Percentiles rank a stretch among this genome's conserved stretches.
Conservation (phyloP, 331 rosid genomes). For the Pyrus hybrid region DNA sequence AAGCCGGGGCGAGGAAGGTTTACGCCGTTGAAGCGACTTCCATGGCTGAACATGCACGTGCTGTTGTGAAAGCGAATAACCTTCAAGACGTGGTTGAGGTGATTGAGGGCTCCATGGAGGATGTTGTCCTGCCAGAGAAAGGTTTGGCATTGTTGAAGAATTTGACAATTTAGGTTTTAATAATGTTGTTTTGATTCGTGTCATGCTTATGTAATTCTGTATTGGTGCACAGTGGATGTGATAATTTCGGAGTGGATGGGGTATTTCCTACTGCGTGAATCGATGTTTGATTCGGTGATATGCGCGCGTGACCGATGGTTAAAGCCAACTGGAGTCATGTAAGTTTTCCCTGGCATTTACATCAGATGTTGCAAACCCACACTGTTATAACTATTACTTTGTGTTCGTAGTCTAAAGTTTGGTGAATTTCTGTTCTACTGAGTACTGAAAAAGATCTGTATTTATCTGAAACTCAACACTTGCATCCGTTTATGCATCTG, state of each 20-base stretch:
- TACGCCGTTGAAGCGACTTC: constrained; percentile 97
- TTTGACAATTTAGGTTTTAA: background rate
- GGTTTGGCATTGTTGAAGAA: constrained; percentile 32
- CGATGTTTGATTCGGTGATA: constrained; percentile 98
- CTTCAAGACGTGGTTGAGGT: constrained; percentile 69
- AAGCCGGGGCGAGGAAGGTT: constrained; percentile 96
- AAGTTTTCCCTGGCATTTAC: constrained; percentile 20
- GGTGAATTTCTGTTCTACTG: background rate
- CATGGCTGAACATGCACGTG: constrained; percentile 90
- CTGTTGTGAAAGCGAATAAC: constrained; percentile 69
- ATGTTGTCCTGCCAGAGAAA: constrained; percentile 84
- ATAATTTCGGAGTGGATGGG: constrained; percentile 99
- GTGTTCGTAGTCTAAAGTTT: background rate
- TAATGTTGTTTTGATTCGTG: background rate
- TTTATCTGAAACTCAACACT: background rate
- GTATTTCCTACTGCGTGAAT: constrained; percentile 92
- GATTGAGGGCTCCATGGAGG: constrained; percentile 91
- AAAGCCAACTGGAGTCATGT: constrained; percentile 95
- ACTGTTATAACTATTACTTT: background rate
- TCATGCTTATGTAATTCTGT: constrained; percentile 2
- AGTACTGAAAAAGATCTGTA: background rate
- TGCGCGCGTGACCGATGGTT: constrained; percentile 97
- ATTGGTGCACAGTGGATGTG: constrained; percentile 65
- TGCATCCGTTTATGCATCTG: background rate
- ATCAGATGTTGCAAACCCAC: background rate